Base-by-base conservation (phyloP, 495 filamentous ascomycete genomes). In the Cryomyces minteri region DNA sequence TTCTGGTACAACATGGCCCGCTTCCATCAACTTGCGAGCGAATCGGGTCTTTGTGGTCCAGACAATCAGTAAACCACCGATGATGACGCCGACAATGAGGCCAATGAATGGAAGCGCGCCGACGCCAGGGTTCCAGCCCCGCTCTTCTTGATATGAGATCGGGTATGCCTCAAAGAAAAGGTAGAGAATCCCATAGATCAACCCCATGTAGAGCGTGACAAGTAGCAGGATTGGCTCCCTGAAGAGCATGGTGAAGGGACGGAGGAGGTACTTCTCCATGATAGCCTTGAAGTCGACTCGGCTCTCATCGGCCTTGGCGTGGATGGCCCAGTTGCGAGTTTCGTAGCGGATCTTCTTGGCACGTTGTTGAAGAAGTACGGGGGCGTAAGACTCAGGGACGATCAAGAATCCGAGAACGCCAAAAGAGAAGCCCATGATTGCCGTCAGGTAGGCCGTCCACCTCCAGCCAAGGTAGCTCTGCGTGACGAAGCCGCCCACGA, bases 151-250 rank as follows among this genome's bases (percentile, higher is more conserved):
- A 45, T 58, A 62, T 2, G 54, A 48, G 40, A 58, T 54, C 4
- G 61, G 62, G 41, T 57, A 63, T 3, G 62, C 61, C 39, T 54
- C 51, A 45, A 65, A 59, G 46, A 58, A 50, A 29, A 60, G 51
- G 33, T 62, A 65, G 4, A 62, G 37, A 18, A 61, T 51, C 30
- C 55, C 61, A 49, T 60, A 65, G 28, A 63, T 45, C 29, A 58
- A 58, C 6, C 50, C 60, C 47, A 69, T 58, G 30, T 63, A 62
- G n/a, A 67, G 39, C 5, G 66, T 59, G 37, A 70, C 40, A 32
- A 73, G 61, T 38, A 76, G 49, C 36, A 82, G 60, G 41, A 80
- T 76, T 0, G 79, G 79, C 48, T 81, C 75, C 18, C 67, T 53
- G 32, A 69, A 40, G 5, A 82, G 61, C 64, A 83, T 76, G 40